Conservation (phyloP, 2,329 filamentous ascomycete species). For the Bipolaris sorokiniana region DNA sequence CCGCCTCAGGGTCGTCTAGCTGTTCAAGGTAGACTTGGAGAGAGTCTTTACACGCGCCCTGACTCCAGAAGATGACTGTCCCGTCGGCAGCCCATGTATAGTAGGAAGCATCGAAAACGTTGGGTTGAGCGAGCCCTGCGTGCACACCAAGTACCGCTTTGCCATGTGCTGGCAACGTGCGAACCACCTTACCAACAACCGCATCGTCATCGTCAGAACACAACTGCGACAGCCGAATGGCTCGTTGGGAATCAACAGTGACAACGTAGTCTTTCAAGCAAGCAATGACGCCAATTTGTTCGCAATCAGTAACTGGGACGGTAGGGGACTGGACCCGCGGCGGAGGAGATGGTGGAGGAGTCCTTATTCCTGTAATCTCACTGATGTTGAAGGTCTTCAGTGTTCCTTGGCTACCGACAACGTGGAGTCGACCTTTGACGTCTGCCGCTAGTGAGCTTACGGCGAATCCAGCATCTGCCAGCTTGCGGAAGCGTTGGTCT, state of each 20-base stretch:
- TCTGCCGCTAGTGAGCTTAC: conserved; percentile 71
- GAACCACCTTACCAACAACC: conserved; percentile 40
- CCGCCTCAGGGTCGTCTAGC: conserved; percentile 52
- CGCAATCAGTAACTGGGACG: conserved; percentile 35
- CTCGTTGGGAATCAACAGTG: conserved; percentile 74
- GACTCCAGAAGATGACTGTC: conserved; percentile 81
- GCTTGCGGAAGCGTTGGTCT: conserved; percentile 71
- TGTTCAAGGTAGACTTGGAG: conserved; percentile 75
- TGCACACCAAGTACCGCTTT: conserved; percentile 73
- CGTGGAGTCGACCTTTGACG: conserved; percentile 63
- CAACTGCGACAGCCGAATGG: conserved; percentile 69
- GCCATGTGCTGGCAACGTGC: conserved; percentile 62
- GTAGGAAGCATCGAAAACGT: conserved; percentile 71
- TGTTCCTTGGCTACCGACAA: conserved; percentile 71
- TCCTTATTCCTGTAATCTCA: conserved; percentile 40
- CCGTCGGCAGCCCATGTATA: conserved; percentile 89
- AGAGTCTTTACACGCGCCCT: conserved; percentile 71
- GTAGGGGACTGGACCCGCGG: conserved; percentile 43
- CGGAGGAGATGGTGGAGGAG: conserved; percentile 46
- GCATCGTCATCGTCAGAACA: conserved; percentile 43
- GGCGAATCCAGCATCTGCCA: conserved; percentile 70
- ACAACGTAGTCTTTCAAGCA: conserved; percentile 48
- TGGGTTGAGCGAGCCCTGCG: conserved; percentile 62
- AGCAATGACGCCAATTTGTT: conserved; percentile 47
- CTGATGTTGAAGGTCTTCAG: conserved; percentile 54